phyloP scores from a whole-genome alignment of 2,329 filamentous ascomycete species.

The Cryphonectria carpinicola region DNA sequence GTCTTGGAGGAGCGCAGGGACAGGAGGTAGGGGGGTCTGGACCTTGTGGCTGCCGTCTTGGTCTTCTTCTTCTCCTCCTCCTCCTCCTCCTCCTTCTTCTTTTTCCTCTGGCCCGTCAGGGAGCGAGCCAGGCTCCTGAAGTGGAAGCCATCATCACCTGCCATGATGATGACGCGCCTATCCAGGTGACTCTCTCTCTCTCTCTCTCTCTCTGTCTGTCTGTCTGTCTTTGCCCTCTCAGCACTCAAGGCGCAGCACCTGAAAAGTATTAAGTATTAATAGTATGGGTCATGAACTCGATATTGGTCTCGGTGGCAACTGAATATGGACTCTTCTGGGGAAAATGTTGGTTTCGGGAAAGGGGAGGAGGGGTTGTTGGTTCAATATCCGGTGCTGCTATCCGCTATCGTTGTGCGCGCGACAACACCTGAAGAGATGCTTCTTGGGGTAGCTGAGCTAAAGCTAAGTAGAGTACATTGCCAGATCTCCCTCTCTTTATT shows the following conservation, averaged over 20 bases:
- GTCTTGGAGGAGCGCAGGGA: constrained; percentile 44
- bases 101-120: constrained; percentile 34
- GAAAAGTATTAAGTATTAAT: accelerated
- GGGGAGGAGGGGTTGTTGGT: too few species aligned
- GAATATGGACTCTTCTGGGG: too few species aligned
- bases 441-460: too few species aligned
- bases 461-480: too few species aligned
- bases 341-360: too few species aligned
- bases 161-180: constrained; percentile 14
- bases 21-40: constrained; percentile 41
- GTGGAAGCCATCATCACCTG: neutral
- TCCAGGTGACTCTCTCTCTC: neutral
- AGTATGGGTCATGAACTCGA: neutral
- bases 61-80: constrained; percentile 32
- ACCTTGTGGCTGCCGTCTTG: constrained; percentile 31
- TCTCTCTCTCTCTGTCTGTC: too few species aligned
- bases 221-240: neutral
- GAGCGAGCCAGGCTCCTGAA: constrained; percentile 33
- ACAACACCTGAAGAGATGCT: too few species aligned
- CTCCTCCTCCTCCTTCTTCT: too few species aligned
- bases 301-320: neutral
- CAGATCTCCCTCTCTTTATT: too few species aligned
- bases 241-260: neutral
- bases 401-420: too few species aligned
- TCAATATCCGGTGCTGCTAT: too few species aligned